Percentiles rank a stretch among this genome's conserved stretches.
Evolutionary conservation across 495 filamentous ascomycete species (phyloP).

Genomic region (Hypoxylon subgilvum): DNA sequence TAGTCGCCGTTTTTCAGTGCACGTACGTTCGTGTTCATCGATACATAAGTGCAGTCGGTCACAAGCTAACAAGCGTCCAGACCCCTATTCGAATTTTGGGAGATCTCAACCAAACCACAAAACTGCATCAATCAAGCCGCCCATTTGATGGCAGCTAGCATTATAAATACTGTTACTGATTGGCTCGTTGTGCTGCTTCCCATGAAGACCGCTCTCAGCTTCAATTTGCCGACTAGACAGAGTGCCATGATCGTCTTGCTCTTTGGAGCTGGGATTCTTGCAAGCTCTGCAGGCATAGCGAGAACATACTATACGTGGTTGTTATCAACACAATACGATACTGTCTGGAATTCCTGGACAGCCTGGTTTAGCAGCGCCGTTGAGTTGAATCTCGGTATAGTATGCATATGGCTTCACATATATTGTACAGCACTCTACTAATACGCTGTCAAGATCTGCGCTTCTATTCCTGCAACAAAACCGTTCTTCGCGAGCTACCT

Average conservation of each 20-base stretch:
- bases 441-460: slow-evolving; percentile 53
- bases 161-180: slow-evolving; percentile 67
- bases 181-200: slow-evolving; percentile 63
- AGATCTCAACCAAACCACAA: slow-evolving; percentile 42
- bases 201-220: slow-evolving; percentile 62
- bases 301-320: slow-evolving; percentile 55
- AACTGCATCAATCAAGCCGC: slow-evolving; percentile 59
- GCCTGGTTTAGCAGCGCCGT: slow-evolving; percentile 59
- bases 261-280: slow-evolving; percentile 63
- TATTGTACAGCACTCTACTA: background rate
- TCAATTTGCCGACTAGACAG: slow-evolving; percentile 61
- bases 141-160: slow-evolving; percentile 59
- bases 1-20: slow-evolving; percentile 63
- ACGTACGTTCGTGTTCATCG: slow-evolving; percentile 48
- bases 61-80: slow-evolving; percentile 39
- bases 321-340: slow-evolving; percentile 46
- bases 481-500: slow-evolving; percentile 50
- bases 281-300: slow-evolving; percentile 62
- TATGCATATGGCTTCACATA: slow-evolving; percentile 43
- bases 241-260: slow-evolving; percentile 63
- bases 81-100: slow-evolving; percentile 63
- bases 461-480: slow-evolving; percentile 61
- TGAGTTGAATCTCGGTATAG: slow-evolving; percentile 66
- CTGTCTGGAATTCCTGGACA: slow-evolving; percentile 61
- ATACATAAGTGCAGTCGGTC: background rate